Conservation (phyloP, 31 red algal genomes). For the Odonthalia washingtoniensis region DNA sequence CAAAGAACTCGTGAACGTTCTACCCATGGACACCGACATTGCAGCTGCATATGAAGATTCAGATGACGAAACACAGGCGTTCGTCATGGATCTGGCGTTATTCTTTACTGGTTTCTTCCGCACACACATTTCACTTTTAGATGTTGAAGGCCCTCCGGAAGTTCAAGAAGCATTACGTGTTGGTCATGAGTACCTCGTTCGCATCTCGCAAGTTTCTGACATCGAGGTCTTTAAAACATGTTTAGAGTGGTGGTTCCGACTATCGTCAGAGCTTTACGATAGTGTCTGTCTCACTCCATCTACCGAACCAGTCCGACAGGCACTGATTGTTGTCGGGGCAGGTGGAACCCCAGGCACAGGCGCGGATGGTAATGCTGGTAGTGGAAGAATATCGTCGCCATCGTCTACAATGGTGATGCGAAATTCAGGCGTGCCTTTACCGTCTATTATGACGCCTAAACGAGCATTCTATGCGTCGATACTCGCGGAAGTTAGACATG, state of each 20-base stretch:
- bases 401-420: neutral
- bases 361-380: too few species aligned
- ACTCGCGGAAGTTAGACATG: conserved; percentile 78
- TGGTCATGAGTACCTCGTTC: conserved; percentile 87
- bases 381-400: too few species aligned
- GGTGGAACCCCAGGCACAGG: too few species aligned
- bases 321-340: neutral
- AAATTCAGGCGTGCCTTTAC: neutral
- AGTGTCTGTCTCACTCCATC: conserved; percentile 62
- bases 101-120: conserved; percentile 98
- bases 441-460: conserved; percentile 19
- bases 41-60: conserved; percentile 82
- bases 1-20: conserved; percentile 70
- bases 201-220: conserved; percentile 86
- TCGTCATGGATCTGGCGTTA: conserved; percentile 95
- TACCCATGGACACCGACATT: conserved; percentile 85
- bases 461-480: conserved; percentile 87
- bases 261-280: conserved; percentile 87
- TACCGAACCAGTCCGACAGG: neutral
- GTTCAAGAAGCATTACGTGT: conserved; percentile 67
- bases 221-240: conserved; percentile 98
- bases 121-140: conserved; percentile 80
- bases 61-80: conserved; percentile 83
- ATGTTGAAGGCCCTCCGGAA: conserved; percentile 67
- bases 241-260: conserved; percentile 95